phyloP scores from a whole-genome alignment of 768 basidiomycete genomes.

The Gymnopilus junonius region DNA sequence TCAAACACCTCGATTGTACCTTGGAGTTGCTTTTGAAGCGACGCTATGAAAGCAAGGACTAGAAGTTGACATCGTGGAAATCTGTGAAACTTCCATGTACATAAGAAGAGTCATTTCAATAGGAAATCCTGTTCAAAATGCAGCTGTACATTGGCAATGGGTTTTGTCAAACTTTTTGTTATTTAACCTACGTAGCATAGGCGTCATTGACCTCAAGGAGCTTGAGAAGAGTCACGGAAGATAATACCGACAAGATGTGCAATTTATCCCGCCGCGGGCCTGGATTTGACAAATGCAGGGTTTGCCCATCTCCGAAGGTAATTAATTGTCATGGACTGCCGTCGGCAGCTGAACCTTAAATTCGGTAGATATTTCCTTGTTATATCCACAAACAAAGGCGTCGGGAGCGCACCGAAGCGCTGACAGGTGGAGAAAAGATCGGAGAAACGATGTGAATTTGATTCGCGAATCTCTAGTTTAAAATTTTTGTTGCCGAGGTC shows the following conservation, averaged over 20 bases:
- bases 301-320: neutral
- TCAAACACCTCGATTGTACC: neutral
- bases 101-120: too few relatives aligned
- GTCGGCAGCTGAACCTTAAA: neutral
- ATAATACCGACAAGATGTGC: too few relatives aligned
- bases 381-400: neutral
- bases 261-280: neutral
- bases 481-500: neutral
- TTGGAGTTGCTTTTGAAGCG: neutral
- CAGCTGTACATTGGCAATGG: too few relatives aligned
- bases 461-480: neutral
- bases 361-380: neutral
- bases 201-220: too few relatives aligned
- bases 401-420: neutral
- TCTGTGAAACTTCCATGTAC: neutral
- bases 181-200: too few relatives aligned
- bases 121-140: too few relatives aligned
- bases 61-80: neutral
- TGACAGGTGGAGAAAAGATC: constrained; percentile 1
- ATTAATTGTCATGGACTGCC: neutral
- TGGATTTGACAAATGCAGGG: neutral
- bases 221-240: too few relatives aligned
- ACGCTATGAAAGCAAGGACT: neutral
- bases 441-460: constrained; percentile 3
- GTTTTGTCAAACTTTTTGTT: too few relatives aligned